A percentile compares a stretch with the other conserved stretches of the same genome.
Conservation (phyloP, 202 grass and related monocot genomes). For the Sporobolus alterniflorus region DNA sequence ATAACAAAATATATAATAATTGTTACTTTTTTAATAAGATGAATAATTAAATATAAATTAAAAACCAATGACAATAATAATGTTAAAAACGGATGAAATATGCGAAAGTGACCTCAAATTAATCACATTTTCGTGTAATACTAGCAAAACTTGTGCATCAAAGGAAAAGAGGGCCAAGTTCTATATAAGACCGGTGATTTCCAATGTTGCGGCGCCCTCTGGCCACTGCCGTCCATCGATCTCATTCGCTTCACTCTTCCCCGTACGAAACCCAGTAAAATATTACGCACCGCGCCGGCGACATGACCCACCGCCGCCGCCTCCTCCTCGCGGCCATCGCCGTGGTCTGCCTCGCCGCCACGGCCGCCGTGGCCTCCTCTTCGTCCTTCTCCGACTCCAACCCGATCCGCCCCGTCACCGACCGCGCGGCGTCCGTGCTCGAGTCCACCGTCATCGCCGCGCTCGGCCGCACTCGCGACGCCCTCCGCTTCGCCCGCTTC, state of each 20-base stretch:
- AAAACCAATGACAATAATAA: no score
- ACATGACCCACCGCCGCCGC: conserved; percentile 53
- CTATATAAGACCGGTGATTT: conserved; percentile 19
- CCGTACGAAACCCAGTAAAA: conserved; percentile 1
- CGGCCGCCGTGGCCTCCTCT: conserved; percentile 16
- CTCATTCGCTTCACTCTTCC: background rate
- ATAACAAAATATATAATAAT: no score
- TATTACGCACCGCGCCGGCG: background rate
- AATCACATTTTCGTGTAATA: background rate
- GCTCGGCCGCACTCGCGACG: conserved; percentile 74
- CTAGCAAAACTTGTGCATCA: background rate
- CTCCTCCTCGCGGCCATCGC: conserved; percentile 32
- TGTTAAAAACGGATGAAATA: no score
- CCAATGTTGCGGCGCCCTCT: background rate
- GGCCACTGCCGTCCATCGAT: background rate
- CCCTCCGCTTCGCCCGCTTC: conserved; percentile 79
- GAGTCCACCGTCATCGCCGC: conserved; percentile 66
- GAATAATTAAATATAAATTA: no score
- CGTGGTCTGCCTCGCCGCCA: conserved; percentile 20
- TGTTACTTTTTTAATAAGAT: no score
- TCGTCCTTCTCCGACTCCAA: conserved; percentile 60
- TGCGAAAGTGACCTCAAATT: no score
- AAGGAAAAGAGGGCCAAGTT: background rate
- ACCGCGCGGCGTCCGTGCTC: conserved; percentile 59
- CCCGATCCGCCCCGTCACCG: conserved; percentile 81